Evolutionary conservation across 2,329 filamentous ascomycete species (phyloP), one percentile per base, ranked within the genome.

Genomic region (Scolecobasidium constrictum): DNA sequence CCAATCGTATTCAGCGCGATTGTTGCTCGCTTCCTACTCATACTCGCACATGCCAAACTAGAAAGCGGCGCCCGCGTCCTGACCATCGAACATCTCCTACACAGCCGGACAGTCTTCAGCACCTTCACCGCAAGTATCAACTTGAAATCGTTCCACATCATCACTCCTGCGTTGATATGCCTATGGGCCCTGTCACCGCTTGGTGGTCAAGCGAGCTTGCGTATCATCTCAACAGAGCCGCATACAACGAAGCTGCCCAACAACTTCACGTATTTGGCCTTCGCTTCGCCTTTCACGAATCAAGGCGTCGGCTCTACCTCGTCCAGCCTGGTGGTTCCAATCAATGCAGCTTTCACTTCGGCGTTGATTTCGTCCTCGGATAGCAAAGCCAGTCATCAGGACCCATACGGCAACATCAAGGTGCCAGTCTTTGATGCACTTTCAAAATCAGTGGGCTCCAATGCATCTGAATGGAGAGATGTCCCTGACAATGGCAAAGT

Each of bases 1-100:
- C 60, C 59, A 0, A 59, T 63, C 11, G 21, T 60, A 0, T 62
- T 62, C 31, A 57, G 59, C 0, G 59, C 60, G 0, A 56, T 63
- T 1, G 48, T 44, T 20, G 59, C 59, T 2, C 47, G 56, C 7
- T 58, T 58, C 15, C 52, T 61, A 48, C 60, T 60, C 35, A 60
- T 58, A 51, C 53, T 61, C 13, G 56, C 59, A 0, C 28, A 58
- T n/a, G 61, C 52, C 21, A 40, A 53, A 2, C 58, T 57, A 1
- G 59, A 62, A 26, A 53, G 45, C 38, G 59, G 59, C 0, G 37
- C 56, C 0, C 58, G 52, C 11, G 33, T 63, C 0, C 53, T 56
- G 22, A 55, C 59, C 48, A 35, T 55, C 13, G 12, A 36, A 19
- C 16, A 22, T 11, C 22, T 39, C 5, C 19, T 38, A 2, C 21